Percentiles rank a stretch among this genome's conserved stretches.
These are phyloP conservation scores for Ustilago lituana DNA, from an alignment of 1,284 basidiomycete genomes.

Conservation along the genomic window DNA sequence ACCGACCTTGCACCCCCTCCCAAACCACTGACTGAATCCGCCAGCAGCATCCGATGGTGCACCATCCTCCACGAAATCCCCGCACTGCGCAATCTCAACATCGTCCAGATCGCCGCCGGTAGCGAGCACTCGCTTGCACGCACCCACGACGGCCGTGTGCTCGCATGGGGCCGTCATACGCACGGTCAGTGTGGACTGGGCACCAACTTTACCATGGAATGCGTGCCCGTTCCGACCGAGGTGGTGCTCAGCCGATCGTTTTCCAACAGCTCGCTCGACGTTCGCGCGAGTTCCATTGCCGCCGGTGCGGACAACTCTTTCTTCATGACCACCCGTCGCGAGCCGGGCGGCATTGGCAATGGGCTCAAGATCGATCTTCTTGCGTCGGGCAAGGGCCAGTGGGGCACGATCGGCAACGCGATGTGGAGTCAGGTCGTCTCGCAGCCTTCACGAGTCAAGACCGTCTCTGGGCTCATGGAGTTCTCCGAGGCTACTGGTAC, in stretches of 20 bases:
- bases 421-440: slow-evolving; percentile 79
- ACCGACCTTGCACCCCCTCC: slow-evolving; percentile 35
- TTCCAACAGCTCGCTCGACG: slow-evolving; percentile 69
- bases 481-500: slow-evolving; percentile 35
- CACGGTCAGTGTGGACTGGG: slow-evolving; percentile 84
- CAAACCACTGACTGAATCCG: slow-evolving; percentile 67
- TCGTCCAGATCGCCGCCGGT: slow-evolving; percentile 79
- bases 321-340: slow-evolving; percentile 49
- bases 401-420: slow-evolving; percentile 86
- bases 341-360: slow-evolving; percentile 2
- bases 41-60: slow-evolving; percentile 74
- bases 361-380: slow-evolving; percentile 73
- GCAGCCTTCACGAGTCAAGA: slow-evolving; percentile 79
- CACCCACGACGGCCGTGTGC: slow-evolving; percentile 75
- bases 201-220: slow-evolving; percentile 74
- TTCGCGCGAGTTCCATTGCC: slow-evolving; percentile 47
- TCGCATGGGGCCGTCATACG: slow-evolving; percentile 69
- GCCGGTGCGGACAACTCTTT: slow-evolving; percentile 63
- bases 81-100: slow-evolving; percentile 75
- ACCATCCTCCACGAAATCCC: slow-evolving; percentile 83
- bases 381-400: slow-evolving; percentile 83
- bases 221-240: slow-evolving; percentile 85
- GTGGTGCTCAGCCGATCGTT: slow-evolving; percentile 77
- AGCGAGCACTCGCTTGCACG: slow-evolving; percentile 76
- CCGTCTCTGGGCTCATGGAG: slow-evolving; percentile 80